Evolutionary conservation across 352 stramenopile species (phyloP).

Genomic region (Blastocystis sp.): DNA sequence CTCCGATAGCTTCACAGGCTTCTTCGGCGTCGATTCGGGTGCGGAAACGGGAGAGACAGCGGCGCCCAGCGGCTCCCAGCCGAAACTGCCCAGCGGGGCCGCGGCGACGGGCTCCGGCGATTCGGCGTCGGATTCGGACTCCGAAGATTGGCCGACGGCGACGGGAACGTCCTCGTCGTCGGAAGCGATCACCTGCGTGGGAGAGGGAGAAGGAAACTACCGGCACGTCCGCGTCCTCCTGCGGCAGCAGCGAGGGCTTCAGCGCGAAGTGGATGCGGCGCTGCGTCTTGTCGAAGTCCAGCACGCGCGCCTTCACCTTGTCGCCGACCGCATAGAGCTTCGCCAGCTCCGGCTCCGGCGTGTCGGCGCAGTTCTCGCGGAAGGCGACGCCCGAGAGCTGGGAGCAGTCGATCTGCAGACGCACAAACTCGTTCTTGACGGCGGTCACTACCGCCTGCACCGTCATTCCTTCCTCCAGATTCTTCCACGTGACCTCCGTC

Average conservation of each 20-base stretch:
- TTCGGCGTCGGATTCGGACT: neutral
- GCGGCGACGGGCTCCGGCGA: neutral
- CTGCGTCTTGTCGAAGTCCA: neutral
- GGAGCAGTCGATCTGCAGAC: neutral
- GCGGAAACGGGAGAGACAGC: neutral
- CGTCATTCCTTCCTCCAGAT: neutral
- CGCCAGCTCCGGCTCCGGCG: neutral
- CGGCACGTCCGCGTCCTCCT: neutral
- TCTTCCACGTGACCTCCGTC: neutral
- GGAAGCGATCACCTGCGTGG: no score
- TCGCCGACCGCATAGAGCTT: neutral
- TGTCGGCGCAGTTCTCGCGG: constrained; percentile 8
- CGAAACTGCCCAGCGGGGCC: neutral
- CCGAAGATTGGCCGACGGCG: neutral
- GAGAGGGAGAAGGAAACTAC: no score
- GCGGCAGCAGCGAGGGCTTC: neutral
- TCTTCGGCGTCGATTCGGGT: neutral
- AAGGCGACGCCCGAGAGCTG: neutral
- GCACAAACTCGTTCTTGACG: neutral
- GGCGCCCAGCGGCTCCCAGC: constrained; percentile 4
- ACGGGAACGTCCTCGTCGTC: constrained; percentile 10
- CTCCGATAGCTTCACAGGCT: constrained; percentile 17
- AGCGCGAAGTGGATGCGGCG: neutral
- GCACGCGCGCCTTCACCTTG: neutral
- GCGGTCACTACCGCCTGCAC: neutral